phyloP scores from a whole-genome alignment of 2,329 filamentous ascomycete genomes.

The Pseudogymnoascus sp. region DNA sequence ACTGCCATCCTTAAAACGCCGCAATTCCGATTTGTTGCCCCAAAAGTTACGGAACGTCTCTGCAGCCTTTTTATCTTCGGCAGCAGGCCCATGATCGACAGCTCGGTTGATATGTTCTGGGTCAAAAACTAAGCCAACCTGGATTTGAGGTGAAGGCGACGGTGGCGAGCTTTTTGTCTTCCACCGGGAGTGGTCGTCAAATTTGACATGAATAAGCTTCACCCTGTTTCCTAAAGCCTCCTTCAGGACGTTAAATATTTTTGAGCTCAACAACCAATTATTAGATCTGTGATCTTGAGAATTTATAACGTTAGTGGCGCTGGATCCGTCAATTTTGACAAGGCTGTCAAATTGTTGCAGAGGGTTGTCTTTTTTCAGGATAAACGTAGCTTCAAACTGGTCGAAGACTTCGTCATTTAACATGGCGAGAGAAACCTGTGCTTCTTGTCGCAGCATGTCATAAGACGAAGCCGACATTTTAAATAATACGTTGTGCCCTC shows the following conservation, averaged over 20 bases:
- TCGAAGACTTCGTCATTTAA: constrained; percentile 66
- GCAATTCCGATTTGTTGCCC: constrained; percentile 86
- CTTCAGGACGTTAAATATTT: constrained; percentile 56
- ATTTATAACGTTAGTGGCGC: neutral
- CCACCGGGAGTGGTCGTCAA: constrained; percentile 37
- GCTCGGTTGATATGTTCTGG: constrained; percentile 62
- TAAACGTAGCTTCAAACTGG: constrained; percentile 80
- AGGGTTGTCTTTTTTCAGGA: constrained; percentile 49
- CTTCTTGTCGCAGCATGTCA: constrained; percentile 61
- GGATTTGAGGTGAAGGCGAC: constrained; percentile 34
- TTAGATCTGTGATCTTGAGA: constrained; percentile 23
- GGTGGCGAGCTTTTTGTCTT: constrained; percentile 34
- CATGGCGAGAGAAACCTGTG: constrained; percentile 63
- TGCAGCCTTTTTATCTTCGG: constrained; percentile 77
- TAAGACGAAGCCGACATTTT: constrained; percentile 90
- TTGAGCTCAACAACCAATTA: constrained; percentile 36
- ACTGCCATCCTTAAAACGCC: constrained; percentile 90
- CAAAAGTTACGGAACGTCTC: constrained; percentile 82
- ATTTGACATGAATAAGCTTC: constrained; percentile 54
- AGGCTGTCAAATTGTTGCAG: constrained; percentile 48
- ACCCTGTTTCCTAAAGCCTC: constrained; percentile 70
- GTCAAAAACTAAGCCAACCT: constrained; percentile 65
- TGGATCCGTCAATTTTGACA: constrained; percentile 25
- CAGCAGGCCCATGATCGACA: constrained; percentile 80
- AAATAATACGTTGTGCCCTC: constrained; percentile 74